A percentile compares a stretch with the other conserved stretches of the same genome.
These are phyloP conservation scores for Alternaria angustiovoidea DNA, from an alignment of 2,329 filamentous ascomycete genomes.

Conservation along the genomic window DNA sequence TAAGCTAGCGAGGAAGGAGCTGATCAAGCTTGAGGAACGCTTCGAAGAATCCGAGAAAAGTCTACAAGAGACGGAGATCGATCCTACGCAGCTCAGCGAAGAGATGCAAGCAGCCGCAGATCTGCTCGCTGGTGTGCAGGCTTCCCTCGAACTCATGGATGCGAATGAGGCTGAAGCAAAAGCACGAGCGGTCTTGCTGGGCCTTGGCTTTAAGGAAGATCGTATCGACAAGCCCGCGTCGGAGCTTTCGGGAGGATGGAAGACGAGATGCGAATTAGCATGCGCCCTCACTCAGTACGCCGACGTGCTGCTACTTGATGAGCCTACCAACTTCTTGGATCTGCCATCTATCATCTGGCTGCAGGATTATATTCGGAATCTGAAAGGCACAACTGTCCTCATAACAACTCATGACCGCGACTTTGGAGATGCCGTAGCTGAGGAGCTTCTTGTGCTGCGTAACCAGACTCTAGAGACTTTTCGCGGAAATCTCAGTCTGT, in stretches of 20 bases:
- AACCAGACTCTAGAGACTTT: slow-evolving; percentile 77
- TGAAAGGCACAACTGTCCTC: slow-evolving; percentile 70
- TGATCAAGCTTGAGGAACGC: slow-evolving; percentile 73
- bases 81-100: slow-evolving; percentile 63
- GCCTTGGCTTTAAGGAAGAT: slow-evolving; percentile 74
- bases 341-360: slow-evolving; percentile 86
- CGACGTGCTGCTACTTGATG: slow-evolving; percentile 82
- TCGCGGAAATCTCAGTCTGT: slow-evolving; percentile 75
- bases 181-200: slow-evolving; percentile 68
- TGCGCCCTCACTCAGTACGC: slow-evolving; percentile 73
- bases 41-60: slow-evolving; percentile 64
- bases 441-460: slow-evolving; percentile 77
- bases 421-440: slow-evolving; percentile 78
- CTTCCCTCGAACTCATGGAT: slow-evolving; percentile 68
- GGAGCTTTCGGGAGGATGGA: slow-evolving; percentile 73
- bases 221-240: slow-evolving; percentile 67
- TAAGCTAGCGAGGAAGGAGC: slow-evolving; percentile 75
- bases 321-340: slow-evolving; percentile 88
- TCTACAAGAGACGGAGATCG: slow-evolving; percentile 64
- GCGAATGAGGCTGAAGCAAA: slow-evolving; percentile 70
- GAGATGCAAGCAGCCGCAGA: slow-evolving; percentile 76
- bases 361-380: slow-evolving; percentile 71
- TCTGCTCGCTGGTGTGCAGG: slow-evolving; percentile 72
- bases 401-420: slow-evolving; percentile 86
- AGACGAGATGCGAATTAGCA: slow-evolving; percentile 54